Evolutionary conservation across 148 eudicot species (phyloP).

Genomic region (Diospyros lotus): DNA sequence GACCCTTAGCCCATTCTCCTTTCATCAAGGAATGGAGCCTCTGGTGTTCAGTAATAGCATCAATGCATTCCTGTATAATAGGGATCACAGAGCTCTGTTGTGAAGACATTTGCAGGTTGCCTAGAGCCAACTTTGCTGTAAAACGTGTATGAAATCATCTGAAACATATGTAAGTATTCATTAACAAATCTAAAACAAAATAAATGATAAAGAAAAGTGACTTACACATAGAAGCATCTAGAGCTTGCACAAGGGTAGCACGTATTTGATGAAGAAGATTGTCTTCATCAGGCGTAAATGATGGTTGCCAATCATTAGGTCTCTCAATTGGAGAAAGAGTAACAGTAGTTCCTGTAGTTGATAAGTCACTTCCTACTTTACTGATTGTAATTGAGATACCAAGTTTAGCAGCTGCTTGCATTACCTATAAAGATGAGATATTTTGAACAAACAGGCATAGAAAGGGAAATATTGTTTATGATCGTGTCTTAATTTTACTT

Average conservation of each 20-base stretch:
- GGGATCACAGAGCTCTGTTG: constrained; percentile 50
- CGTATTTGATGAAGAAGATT: constrained; percentile 82
- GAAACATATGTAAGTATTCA: not conserved
- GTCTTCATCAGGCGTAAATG: constrained; percentile 72
- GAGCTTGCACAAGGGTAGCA: constrained; percentile 63
- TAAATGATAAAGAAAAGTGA: not conserved
- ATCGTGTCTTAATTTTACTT: not conserved
- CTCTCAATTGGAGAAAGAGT: constrained; percentile 48
- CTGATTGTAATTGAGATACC: constrained; percentile 59
- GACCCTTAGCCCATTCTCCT: constrained; percentile 90
- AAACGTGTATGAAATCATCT: constrained; percentile 9
- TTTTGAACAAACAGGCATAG: not conserved
- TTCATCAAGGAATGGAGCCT: constrained; percentile 78
- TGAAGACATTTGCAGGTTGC: constrained; percentile 56
- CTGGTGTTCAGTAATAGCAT: constrained; percentile 87
- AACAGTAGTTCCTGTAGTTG: constrained; percentile 40
- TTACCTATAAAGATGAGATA: constrained; percentile 46
- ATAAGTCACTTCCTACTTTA: constrained; percentile 61
- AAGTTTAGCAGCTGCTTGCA: constrained; percentile 76
- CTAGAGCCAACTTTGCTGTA: constrained; percentile 46
- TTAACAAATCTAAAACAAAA: constrained; percentile 1
- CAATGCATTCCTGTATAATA: constrained; percentile 73
- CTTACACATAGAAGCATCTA: constrained; percentile 68
- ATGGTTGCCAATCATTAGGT: constrained; percentile 72
- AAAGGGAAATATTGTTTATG: not conserved